Evolutionary conservation across 495 filamentous ascomycete genomes (phyloP).

Genomic region (Annulohypoxylon bovei): DNA sequence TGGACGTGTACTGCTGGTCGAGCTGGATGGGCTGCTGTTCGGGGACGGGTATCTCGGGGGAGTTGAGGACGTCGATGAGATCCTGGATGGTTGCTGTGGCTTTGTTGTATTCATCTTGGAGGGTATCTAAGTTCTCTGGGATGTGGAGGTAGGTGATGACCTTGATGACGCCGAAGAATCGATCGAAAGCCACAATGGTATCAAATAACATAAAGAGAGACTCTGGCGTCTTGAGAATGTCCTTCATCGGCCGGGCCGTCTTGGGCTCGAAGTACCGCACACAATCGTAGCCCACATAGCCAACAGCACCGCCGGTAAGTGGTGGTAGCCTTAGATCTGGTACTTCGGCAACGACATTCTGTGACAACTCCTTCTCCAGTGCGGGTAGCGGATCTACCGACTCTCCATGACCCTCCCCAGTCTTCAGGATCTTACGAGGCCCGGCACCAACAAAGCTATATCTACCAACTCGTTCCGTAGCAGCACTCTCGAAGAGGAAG

Average conservation of each 20-base stretch:
- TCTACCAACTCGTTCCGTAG: slow-evolving; percentile 89
- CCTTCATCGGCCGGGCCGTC: slow-evolving; percentile 85
- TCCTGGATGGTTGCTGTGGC: slow-evolving; percentile 70
- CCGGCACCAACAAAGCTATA: slow-evolving; percentile 95
- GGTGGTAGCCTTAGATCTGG: slow-evolving; percentile 84
- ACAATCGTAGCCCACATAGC: slow-evolving; percentile 97
- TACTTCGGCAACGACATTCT: slow-evolving; percentile 79
- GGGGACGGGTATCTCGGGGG: slow-evolving; percentile 79
- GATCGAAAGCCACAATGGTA: slow-evolving; percentile 93
- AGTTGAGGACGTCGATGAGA: slow-evolving; percentile 73
- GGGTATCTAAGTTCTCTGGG: slow-evolving; percentile 58
- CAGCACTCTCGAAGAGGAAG: slow-evolving; percentile 94
- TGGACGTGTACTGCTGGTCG: slow-evolving; percentile 85
- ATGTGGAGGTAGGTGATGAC: slow-evolving; percentile 88
- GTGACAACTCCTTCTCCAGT: slow-evolving; percentile 79
- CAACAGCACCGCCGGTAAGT: slow-evolving; percentile 89
- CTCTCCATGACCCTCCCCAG: slow-evolving; percentile 85
- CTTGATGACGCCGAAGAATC: slow-evolving; percentile 91
- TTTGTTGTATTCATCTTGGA: slow-evolving; percentile 67
- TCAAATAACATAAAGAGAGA: slow-evolving; percentile 98
- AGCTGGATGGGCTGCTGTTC: slow-evolving; percentile 75
- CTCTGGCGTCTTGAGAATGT: slow-evolving; percentile 88
- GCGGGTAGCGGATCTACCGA: slow-evolving; percentile 82
- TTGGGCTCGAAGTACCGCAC: slow-evolving; percentile 97
- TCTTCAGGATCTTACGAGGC: slow-evolving; percentile 85